Base-by-base conservation (phyloP, 2,329 filamentous ascomycete species). In the Eutypella sp. region DNA sequence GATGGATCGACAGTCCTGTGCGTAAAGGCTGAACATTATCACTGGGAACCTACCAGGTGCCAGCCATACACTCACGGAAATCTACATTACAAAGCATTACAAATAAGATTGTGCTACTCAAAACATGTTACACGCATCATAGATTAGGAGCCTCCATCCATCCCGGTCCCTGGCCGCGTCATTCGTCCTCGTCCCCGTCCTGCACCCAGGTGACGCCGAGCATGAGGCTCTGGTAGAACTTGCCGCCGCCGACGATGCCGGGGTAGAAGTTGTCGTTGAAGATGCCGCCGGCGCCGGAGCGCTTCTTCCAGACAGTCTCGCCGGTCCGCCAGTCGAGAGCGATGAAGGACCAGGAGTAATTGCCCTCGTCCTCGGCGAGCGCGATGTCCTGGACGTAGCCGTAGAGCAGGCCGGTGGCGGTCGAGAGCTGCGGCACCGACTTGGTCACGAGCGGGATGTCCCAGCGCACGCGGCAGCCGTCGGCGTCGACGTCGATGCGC, bases 331-430 rank as follows among this genome's bases (percentile, higher is more conserved):
- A 44, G 34, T 33, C 27, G 22, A 44, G 13, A 10, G 41, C 41
- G 19, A 16, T 18, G 20, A 44, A 10, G 27, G 37, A 44, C 41
- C 41, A 44, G 8, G n/a, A 16, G 22, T 44, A 44, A 5, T 2
- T 2, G n/a, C 41, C 41, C 10, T 44, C 20, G 29, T n/a, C n/a
- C n/a, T 16, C 18, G 41, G 41, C 41, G 20, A 44, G 31, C 15
- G 15, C 41, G n/a, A 20, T 19, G 15, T 44, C 41, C 33, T 44
- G 41, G 13, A 33, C 18, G 18, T 36, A 44, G 6, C 19, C 41
- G 34, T 44, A 44, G 11, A 44, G 29, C 29, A 44, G n/a, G n/a
- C 41, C 41, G 16, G 41, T 44, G 23, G 16, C 24, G 13, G 41
- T 44, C 23, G 41, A 44, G 22, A 44, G 41, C 23, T 20, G 23